Evolutionary conservation across 352 stramenopile genomes (phyloP).

Genomic region (Phytopythium oedochilum): DNA sequence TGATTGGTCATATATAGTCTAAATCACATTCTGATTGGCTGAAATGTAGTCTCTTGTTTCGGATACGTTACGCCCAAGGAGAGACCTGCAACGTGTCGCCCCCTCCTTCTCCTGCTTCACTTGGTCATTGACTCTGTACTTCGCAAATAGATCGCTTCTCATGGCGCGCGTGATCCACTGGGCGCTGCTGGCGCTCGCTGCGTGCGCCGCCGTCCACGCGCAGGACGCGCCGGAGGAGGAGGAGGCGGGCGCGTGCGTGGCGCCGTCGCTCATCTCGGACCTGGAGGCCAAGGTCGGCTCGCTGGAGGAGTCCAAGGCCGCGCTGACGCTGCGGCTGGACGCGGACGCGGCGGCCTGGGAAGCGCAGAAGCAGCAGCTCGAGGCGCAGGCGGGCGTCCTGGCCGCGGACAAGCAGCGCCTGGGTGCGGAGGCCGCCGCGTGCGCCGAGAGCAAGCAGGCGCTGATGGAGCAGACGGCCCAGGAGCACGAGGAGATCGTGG

Average conservation of each 20-base stretch:
- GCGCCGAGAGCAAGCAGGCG: slow-evolving; percentile 30
- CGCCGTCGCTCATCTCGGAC: slow-evolving; percentile 30
- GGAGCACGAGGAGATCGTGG: slow-evolving; percentile 27
- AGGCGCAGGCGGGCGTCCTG: slow-evolving; percentile 13
- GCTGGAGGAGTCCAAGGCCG: slow-evolving; percentile 32
- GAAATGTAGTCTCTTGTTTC: too few relatives aligned
- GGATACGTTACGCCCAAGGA: too few relatives aligned
- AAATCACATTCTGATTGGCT: neutral
- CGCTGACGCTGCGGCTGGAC: slow-evolving; percentile 37
- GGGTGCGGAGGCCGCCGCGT: slow-evolving; percentile 21
- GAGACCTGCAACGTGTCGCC: neutral
- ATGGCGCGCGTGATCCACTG: slow-evolving; percentile 37
- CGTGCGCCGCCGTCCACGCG: slow-evolving; percentile 24
- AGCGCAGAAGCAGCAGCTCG: slow-evolving; percentile 21
- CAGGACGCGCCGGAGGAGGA: slow-evolving; percentile 10
- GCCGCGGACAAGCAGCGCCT: slow-evolving; percentile 26
- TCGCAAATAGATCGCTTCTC: neutral
- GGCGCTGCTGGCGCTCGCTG: slow-evolving; percentile 31
- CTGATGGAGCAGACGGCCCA: slow-evolving; percentile 27
- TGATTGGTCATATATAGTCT: too few relatives aligned
- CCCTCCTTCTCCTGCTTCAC: neutral
- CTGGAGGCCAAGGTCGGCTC: slow-evolving; percentile 40
- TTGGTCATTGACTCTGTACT: too few relatives aligned
- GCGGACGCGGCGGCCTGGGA: slow-evolving; percentile 21
- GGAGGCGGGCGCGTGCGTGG: slow-evolving; percentile 13